Base-by-base conservation (phyloP, 1,284 basidiomycete species). In the Irpex sp. region DNA sequence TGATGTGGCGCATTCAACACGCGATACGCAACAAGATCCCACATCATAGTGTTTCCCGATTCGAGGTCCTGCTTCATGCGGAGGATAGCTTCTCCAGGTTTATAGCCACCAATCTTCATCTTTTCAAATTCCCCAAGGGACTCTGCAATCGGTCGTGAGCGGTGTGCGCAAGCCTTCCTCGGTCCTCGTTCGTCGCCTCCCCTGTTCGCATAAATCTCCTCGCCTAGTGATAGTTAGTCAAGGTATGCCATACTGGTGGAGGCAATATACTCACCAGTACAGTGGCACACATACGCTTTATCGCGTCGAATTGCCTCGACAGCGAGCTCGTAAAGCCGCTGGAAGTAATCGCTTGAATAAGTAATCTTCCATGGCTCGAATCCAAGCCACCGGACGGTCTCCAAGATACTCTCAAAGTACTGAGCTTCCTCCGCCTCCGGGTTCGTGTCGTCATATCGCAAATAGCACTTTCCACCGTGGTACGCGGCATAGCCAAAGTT, bases 321-420 rank as follows among this genome's bases (percentile, higher is more conserved):
- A 2, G 97, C 97, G 34, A 98, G 83, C 21, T 91, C 89, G 73
- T 97, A 93, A 19, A 99, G 80, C 73, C 89, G 79, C 67, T 93
- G 86, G 76, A 99, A 99, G 79, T 99, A 95, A 78, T 99, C 97
- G 73, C 94, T 97, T 59, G 97, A 98, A 78, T 99, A 99, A 11
- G 97, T 99, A 79, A 99, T 96, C 78, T 95, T 95, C 93, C 93
- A 98, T 4, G 97, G 97, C 76, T 99, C 96, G 72, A 89, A 99
- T 1, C 97, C 97, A 34, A 99, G 85, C 97, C 97, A 99, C 67
- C 96, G 85, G 57, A 99, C 85, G 67, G 91, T 94, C 78, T 98
- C 96, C 71, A 99, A 80, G 62, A 99, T 98, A 66, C 93, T 97
- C 75, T 97, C 94, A 73, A 99, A 98, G 78, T 97, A 99, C 68